phyloP scores from a whole-genome alignment of 208 protist species.

The Trypanosoma melophagium region DNA sequence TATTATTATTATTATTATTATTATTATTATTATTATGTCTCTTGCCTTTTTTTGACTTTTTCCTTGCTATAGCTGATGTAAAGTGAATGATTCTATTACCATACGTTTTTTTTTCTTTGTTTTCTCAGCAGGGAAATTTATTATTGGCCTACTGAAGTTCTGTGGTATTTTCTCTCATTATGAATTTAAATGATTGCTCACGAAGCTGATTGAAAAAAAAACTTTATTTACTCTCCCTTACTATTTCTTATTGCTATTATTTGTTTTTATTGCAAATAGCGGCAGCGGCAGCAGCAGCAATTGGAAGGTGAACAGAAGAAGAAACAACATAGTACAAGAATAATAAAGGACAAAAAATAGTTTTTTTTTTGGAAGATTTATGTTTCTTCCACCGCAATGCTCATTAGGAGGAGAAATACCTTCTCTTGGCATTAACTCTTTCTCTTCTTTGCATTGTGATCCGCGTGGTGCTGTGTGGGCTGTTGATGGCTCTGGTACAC shows the following conservation, averaged over 20 bases:
- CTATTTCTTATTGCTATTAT: not conserved
- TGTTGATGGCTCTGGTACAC: conserved; percentile 9
- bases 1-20: conserved; percentile 4
- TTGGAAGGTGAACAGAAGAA: not conserved
- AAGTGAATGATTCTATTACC: not conserved
- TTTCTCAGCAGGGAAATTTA: not conserved
- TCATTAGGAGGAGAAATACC: conserved; percentile 22
- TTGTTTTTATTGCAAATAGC: not conserved
- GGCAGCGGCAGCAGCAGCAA: not conserved
- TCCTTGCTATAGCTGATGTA: not conserved
- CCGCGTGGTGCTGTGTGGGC: conserved; percentile 25
- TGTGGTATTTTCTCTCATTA: too few species aligned
- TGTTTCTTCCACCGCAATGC: conserved; percentile 28
- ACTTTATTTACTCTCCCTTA: not conserved
- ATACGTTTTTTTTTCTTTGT: conserved; percentile 2
- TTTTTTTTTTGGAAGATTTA: not conserved
- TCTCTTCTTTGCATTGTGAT: conserved; percentile 28
- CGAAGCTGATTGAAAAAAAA: too few species aligned
- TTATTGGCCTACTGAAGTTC: too few species aligned
- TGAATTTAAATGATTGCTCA: too few species aligned
- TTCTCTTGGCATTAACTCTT: not conserved
- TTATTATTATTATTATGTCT: not conserved
- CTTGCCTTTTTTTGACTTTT: not conserved
- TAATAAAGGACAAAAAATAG: too few species aligned
- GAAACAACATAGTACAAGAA: not conserved